Evolutionary conservation across 192 early-diverging fungal genomes (phyloP), one percentile per base, ranked within the genome.

Genomic region (Entomortierella beljakovae): DNA sequence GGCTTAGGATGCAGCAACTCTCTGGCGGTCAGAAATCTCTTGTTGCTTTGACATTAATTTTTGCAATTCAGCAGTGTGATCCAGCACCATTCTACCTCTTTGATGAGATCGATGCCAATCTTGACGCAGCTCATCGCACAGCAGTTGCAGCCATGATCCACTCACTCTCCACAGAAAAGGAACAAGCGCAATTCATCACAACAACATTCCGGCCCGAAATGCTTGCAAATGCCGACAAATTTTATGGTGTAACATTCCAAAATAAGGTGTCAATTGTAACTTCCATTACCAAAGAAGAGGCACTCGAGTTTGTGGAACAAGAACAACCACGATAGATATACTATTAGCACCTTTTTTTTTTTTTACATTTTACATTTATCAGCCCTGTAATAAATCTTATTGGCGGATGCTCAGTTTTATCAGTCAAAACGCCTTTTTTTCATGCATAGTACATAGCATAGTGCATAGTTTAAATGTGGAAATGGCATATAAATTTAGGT

Each of bases 41-140:
- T 26, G 98, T 99, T 8, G 98, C 98, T 1, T 88, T 99, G 49
- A 94, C 96, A 11, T 82, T 99, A 23, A 99, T 99, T 51, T 99
- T 99, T 86, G 94, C 98, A 0, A 99, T 99, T 70, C 98, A 99
- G 82, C 88, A 91, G 68, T 99, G 95, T 83, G 98, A 99, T 61
- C 98, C 97, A 23, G 98, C 98, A 56, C 98, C 98, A 11, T 99
- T 99, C 82, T 99, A 99, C 68, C 85, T 99, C 62, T 99, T 99
- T 90, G 98, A 99, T 86, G 98, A 99, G 83, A 99, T 99, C 85
- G 98, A 99, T 83, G 96, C 98, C 37, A 97, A 97, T 46, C 84
- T 99, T 20, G 98, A 99, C 82, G 93, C 95, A 13, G 93, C 93
- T 64, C 96, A 99, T 77, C 89, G 98, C 32, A 94, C 94, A 1